Evolutionary conservation across 768 basidiomycete species (phyloP).

Genomic region (Podaxis mareebaensis): DNA sequence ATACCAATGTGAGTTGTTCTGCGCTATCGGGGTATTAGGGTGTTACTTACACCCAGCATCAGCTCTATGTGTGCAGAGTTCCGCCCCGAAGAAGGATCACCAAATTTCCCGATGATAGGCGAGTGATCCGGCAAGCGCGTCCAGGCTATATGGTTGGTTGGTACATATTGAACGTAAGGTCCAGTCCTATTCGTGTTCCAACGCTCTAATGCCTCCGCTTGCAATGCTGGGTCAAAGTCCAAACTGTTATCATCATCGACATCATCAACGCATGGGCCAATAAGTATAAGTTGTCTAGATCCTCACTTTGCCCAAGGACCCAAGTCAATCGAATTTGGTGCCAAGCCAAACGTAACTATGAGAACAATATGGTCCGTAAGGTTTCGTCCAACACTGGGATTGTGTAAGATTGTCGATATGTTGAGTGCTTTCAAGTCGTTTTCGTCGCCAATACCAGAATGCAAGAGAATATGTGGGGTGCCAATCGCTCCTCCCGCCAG

Average conservation of each 20-base stretch:
- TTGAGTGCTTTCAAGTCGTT: slow-evolving; percentile 18
- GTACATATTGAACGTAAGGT: neutral
- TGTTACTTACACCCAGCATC: neutral
- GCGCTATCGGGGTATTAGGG: neutral
- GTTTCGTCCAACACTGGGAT: slow-evolving; percentile 31
- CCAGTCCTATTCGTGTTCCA: slow-evolving; percentile 18
- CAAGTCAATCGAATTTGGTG: slow-evolving; percentile 9
- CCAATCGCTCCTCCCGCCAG: slow-evolving; percentile 18
- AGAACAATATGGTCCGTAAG: slow-evolving; percentile 26
- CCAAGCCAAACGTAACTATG: neutral
- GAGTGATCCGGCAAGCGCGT: slow-evolving; percentile 11
- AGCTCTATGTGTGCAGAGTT: slow-evolving; percentile 18
- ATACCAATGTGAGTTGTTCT: neutral
- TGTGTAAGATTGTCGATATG: slow-evolving; percentile 25
- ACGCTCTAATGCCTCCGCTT: slow-evolving; percentile 7
- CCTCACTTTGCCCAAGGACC: slow-evolving; percentile 13
- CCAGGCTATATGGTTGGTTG: slow-evolving; percentile 16
- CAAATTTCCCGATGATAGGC: neutral
- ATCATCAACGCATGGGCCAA: neutral
- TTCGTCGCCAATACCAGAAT: slow-evolving; percentile 22
- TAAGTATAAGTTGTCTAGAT: neutral
- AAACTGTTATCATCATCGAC: neutral
- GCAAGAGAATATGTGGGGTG: slow-evolving; percentile 21
- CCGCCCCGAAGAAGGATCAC: slow-evolving; percentile 16
- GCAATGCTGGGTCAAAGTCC: neutral